Base-by-base conservation (phyloP, 2,329 filamentous ascomycete species). In the Penicillium verrucosum region DNA sequence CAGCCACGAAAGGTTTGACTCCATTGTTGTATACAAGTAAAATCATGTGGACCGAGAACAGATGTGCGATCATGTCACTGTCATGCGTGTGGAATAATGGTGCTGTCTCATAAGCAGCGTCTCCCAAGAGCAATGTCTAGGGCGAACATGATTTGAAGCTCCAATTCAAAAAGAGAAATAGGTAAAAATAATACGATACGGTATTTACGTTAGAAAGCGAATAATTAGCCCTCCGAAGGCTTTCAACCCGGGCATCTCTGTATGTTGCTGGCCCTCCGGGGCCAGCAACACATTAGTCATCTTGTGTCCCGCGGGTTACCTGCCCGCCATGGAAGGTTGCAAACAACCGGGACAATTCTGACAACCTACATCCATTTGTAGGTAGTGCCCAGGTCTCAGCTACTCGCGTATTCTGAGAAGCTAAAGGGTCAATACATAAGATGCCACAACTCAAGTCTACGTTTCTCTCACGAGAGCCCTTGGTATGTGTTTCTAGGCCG, bases 381-480 rank as follows among this genome's bases (percentile, higher is more conserved):
- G 11, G 30, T 12, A 32, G 30, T 32, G 30, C 11, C 16, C 11
- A 23, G 8, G 12, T 32, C 12, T 14, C 4, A 32, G 2, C 29
- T 45, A 9, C 29, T 10, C 29, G 21, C 18, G 16, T 16, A 48
- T 27, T 27, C 16, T 4, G n/a, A 38, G 29, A 2, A 18, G n/a
- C 5, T 1, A 4, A 38, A 10, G 32, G 47, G 14, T 6, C 12
- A 50, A 10, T 11, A 27, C n/a, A 30, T 21, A 29, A 12, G n/a
- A 56, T 56, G 54, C 5, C 60, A 45, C 56, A 63, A 47, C 55
- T 51, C 14, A 52, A 65, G 57, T 69, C 67, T 23, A 67, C 62
- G 34, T 56, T 70, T 38, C 34, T 73, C 21, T 70, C 68, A 12
- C 65, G 60, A 27, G 70, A 61, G 36, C 67, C 69, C 29, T 59